phyloP scores from a whole-genome alignment of 2,329 filamentous ascomycete species.

The Colletotrichum camelliae region DNA sequence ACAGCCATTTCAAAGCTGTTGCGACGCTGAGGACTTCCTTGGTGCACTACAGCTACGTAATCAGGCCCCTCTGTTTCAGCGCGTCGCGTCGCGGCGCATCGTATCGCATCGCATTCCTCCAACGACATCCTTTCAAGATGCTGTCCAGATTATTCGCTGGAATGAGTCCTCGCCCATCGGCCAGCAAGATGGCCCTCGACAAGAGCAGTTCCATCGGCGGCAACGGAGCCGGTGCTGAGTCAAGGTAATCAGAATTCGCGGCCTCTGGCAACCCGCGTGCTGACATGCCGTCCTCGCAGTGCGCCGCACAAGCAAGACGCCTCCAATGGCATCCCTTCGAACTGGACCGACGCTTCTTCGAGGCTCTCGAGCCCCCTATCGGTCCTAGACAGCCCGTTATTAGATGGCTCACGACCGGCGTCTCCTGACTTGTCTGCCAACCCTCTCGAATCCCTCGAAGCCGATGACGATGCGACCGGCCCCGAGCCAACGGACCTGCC shows the following conservation, averaged over 20 bases:
- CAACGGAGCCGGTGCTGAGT: background rate
- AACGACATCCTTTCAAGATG: background rate
- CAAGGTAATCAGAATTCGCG: background rate
- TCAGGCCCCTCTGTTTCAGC: background rate
- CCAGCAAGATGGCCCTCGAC: background rate
- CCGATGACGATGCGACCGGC: background rate
- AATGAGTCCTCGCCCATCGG: background rate
- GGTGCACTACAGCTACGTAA: background rate
- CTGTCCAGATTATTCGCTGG: background rate
- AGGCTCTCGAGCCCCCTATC: background rate
- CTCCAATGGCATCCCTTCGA: background rate
- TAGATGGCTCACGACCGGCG: background rate
- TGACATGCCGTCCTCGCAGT: background rate
- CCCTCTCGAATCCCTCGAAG: background rate
- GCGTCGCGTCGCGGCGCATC: background rate
- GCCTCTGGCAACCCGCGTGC: background rate
- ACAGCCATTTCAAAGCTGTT: background rate
- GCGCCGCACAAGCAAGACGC: background rate
- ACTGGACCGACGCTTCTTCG: background rate
- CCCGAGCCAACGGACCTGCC: background rate
- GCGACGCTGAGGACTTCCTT: background rate
- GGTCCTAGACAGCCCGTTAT: background rate
- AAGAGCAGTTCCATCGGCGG: background rate
- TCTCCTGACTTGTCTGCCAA: background rate
- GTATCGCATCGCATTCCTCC: background rate